These are phyloP conservation scores for Hirschfeldia incana DNA, from an alignment of 345 rosid genomes.

Conservation along the genomic window DNA sequence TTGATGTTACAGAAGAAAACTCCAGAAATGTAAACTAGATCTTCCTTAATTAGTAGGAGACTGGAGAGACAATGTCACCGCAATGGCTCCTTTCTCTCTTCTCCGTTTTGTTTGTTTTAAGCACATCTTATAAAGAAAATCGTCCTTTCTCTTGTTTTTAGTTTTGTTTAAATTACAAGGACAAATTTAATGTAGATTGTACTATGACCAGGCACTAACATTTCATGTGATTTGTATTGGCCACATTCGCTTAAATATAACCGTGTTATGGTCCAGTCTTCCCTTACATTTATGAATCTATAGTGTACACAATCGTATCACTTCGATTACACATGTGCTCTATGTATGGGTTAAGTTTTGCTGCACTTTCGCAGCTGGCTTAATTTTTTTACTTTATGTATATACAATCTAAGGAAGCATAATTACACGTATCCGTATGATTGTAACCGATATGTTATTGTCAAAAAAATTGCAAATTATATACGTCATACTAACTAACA, in stretches of 20 bases:
- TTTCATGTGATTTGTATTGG: conserved; percentile 39
- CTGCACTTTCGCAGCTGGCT: conserved; percentile 18
- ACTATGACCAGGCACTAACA: conserved; percentile 23
- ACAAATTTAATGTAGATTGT: conserved; percentile 24
- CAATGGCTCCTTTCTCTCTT: conserved; percentile 16
- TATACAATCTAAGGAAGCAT: conserved; percentile 25
- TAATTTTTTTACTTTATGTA: conserved; percentile 1
- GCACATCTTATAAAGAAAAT: neutral
- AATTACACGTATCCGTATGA: conserved; percentile 8
- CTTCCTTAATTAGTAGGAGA: conserved; percentile 36
- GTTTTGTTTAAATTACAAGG: conserved; percentile 26
- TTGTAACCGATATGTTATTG: neutral
- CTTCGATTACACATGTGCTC: neutral
- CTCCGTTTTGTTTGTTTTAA: conserved; percentile 28
- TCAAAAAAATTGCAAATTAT: neutral
- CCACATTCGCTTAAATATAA: conserved; percentile 33
- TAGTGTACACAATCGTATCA: conserved; percentile 10
- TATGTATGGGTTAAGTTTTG: neutral
- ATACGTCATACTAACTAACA: neutral
- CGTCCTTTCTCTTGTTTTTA: conserved; percentile 30
- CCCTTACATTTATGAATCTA: conserved; percentile 26
- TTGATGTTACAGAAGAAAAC: conserved; percentile 20
- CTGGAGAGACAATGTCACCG: conserved; percentile 1
- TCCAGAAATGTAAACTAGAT: conserved; percentile 35
- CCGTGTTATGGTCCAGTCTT: conserved; percentile 36